Conservation (phyloP, 176 grass and related monocot species). For the Ensete glaucum region DNA sequence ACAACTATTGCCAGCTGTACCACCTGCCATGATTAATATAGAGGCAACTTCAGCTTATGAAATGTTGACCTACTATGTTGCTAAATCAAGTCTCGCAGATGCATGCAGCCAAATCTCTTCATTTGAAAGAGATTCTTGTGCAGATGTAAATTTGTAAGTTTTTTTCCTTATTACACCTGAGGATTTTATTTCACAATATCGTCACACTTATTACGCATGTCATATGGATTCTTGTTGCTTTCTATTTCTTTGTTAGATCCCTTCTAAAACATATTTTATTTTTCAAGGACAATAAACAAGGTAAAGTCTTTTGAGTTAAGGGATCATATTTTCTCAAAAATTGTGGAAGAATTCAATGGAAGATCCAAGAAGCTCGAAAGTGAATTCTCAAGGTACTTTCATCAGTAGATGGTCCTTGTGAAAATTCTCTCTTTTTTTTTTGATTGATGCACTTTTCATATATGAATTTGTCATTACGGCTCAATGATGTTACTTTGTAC, state of each 20-base stretch:
- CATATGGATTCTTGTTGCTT: not conserved
- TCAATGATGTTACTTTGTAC: not conserved
- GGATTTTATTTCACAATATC: not conserved
- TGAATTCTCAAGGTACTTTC: constrained; percentile 63
- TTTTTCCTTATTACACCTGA: constrained; percentile 1
- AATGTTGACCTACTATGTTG: constrained; percentile 48
- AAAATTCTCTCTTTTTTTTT: too few relatives aligned
- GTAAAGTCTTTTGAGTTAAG: constrained; percentile 39
- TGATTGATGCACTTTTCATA: not conserved
- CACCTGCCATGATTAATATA: constrained; percentile 50
- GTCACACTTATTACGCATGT: not conserved
- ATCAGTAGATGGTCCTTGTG: not conserved
- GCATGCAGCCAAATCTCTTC: constrained; percentile 59
- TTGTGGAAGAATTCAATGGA: constrained; percentile 65
- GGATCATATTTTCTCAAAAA: constrained; percentile 47
- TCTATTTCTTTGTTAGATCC: not conserved
- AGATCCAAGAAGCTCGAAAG: constrained; percentile 63
- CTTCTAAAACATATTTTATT: constrained; percentile 5
- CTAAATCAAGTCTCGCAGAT: constrained; percentile 63
- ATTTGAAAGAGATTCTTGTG: constrained; percentile 30
- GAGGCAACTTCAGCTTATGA: constrained; percentile 62
- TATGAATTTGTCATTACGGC: not conserved
- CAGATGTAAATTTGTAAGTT: constrained; percentile 61
- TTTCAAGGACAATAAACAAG: constrained; percentile 52
- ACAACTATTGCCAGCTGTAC: constrained; percentile 69